These are phyloP conservation scores for Syncephalastrum racemosum DNA, from an alignment of 371 early-diverging fungal species.

Conservation along the genomic window DNA sequence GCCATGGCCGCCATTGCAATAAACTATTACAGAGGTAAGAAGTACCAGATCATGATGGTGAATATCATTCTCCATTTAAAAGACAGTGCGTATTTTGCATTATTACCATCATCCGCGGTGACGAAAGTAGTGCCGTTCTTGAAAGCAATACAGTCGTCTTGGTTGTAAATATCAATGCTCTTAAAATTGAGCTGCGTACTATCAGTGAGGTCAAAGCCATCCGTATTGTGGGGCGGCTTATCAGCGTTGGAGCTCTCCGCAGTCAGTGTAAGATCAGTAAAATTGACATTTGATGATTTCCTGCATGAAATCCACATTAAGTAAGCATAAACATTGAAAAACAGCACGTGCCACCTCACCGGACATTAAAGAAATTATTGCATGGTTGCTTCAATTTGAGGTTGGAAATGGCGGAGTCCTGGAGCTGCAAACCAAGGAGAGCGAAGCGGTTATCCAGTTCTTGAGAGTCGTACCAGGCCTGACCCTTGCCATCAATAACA, in stretches of 20 bases:
- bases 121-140: slow-evolving; percentile 10
- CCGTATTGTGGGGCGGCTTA: slow-evolving; percentile 12
- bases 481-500: slow-evolving; percentile 13
- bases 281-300: slow-evolving; percentile 13
- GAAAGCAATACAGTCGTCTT: slow-evolving; percentile 18
- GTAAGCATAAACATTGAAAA: neutral
- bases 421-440: slow-evolving; percentile 7
- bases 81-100: too few species aligned
- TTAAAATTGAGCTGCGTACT: slow-evolving; percentile 3
- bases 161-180: slow-evolving; percentile 12
- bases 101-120: too few species aligned
- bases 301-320: neutral
- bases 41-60: neutral
- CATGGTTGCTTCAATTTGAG: slow-evolving; percentile 11
- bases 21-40: slow-evolving; percentile 9
- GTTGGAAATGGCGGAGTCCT: slow-evolving; percentile 8
- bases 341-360: slow-evolving; percentile 2
- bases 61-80: too few species aligned
- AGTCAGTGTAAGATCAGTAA: slow-evolving; percentile 9
- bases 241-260: slow-evolving; percentile 9
- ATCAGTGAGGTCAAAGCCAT: slow-evolving; percentile 11
- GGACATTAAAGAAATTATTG: slow-evolving; percentile 16
- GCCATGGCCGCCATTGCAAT: slow-evolving; percentile 15
- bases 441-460: slow-evolving; percentile 11
- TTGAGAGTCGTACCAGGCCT: slow-evolving; percentile 14